Percentiles rank a stretch among this genome's conserved stretches.
Evolutionary conservation across 768 basidiomycete species (phyloP).

Genomic region (Serpula lacrymans): DNA sequence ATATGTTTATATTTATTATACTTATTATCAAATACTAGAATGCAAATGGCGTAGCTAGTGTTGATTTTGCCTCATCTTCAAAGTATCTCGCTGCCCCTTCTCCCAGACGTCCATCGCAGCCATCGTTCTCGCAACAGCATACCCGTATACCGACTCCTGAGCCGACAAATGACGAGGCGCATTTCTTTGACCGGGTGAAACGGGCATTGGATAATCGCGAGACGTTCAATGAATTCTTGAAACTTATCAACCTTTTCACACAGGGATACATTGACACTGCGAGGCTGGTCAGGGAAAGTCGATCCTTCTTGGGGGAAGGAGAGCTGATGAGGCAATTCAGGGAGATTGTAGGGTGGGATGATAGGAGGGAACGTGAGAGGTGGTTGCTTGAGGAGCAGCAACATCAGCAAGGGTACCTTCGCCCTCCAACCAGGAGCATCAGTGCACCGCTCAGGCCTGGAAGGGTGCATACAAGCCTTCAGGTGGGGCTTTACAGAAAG

Average conservation of each 20-base stretch:
- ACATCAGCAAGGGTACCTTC: slow-evolving; percentile 45
- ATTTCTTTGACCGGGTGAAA: slow-evolving; percentile 92
- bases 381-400: slow-evolving; percentile 46
- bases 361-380: slow-evolving; percentile 58
- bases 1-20: slow-evolving; percentile 3
- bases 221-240: slow-evolving; percentile 91
- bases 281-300: slow-evolving; percentile 76
- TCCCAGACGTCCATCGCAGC: not conserved
- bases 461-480: slow-evolving; percentile 63
- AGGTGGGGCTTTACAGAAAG: slow-evolving; percentile 87
- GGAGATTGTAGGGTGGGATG: slow-evolving; percentile 86
- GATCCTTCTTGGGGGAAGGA: slow-evolving; percentile 71
- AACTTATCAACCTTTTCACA: slow-evolving; percentile 90
- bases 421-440: slow-evolving; percentile 42
- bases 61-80: not conserved
- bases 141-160: slow-evolving; percentile 13
- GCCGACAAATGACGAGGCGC: slow-evolving; percentile 50
- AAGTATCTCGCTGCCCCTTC: not conserved
- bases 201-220: slow-evolving; percentile 68
- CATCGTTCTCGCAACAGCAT: slow-evolving; percentile 15
- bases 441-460: slow-evolving; percentile 41
- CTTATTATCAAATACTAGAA: not conserved
- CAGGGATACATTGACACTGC: slow-evolving; percentile 90
- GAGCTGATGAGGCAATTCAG: slow-evolving; percentile 82
- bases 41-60: not conserved